Percentiles rank a stretch among this genome's conserved stretches.
Conservation (phyloP, 1,139 yeast species). For the Protomyces inundatus region DNA sequence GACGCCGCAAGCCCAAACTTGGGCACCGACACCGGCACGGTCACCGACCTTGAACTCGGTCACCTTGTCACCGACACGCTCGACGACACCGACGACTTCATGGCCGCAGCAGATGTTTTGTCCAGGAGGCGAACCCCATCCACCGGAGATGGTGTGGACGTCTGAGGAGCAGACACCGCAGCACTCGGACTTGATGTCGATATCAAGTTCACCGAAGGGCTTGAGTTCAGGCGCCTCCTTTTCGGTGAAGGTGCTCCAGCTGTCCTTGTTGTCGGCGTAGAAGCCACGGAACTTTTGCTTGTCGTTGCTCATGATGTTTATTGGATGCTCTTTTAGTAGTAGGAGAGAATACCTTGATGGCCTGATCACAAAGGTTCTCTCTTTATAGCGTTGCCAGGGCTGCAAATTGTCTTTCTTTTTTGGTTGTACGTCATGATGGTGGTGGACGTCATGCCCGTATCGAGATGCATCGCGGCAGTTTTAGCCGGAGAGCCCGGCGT, state of each 20-base stretch:
- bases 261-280: neutral
- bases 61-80: constrained; percentile 50
- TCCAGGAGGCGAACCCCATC: constrained; percentile 40
- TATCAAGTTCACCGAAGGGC: constrained; percentile 35
- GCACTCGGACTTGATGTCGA: constrained; percentile 44
- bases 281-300: neutral
- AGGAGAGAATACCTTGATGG: too few species aligned
- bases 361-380: too few species aligned
- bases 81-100: constrained; percentile 55
- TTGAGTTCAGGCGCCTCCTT: constrained; percentile 11
- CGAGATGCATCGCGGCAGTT: too few species aligned
- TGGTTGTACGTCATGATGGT: too few species aligned
- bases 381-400: too few species aligned
- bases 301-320: neutral
- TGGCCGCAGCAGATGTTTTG: constrained; percentile 46
- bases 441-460: too few species aligned
- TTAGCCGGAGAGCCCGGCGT: too few species aligned
- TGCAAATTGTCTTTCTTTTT: too few species aligned
- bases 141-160: constrained; percentile 46
- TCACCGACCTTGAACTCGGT: constrained; percentile 46
- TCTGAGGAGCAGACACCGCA: constrained; percentile 65
- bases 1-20: constrained; percentile 46
- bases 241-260: neutral
- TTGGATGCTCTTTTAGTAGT: neutral
- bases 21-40: constrained; percentile 61